Evolutionary conservation across 2,329 filamentous ascomycete genomes (phyloP), one percentile per base, ranked within the genome.

Genomic region (Taxawa tesnikishii): DNA sequence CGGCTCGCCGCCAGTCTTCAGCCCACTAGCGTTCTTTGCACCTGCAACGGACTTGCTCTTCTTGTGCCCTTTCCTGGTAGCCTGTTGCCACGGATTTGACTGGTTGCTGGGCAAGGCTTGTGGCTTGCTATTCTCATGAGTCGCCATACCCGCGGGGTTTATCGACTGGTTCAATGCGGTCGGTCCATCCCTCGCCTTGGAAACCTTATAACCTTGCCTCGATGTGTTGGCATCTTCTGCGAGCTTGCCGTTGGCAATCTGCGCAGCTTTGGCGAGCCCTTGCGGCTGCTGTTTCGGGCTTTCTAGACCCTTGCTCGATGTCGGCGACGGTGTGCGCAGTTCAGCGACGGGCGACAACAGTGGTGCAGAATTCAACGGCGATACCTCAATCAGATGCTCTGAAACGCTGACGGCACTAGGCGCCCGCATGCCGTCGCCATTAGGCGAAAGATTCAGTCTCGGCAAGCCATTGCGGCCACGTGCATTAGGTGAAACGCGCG

Each of bases 341-440:
- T 85, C 81, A 33, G 79, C 79, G 1, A 85, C 80, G 0, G 81
- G 81, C 0, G 81, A 85, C 2, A 87, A 62, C 14, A 67, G 40
- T 4, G 63, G 61, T 19, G 42, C 46, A 6, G 41, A 31, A 11
- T 32, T 23, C 19, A 23, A 23, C 8, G 19, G 19, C n/a, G 19
- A 23, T 8, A 23, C n/a, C 8, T 23, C 19, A n/a, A n/a, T 8
- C 8, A 23, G 8, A n/a, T 23, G 19, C n/a, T 23, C 19, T n/a
- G 19, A 23, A 8, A 8, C 19, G n/a, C 8, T 23, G 19, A n/a
- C n/a, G 19, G 19, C 8, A 8, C 8, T 23, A n/a, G n/a, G 8
- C 19, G 19, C 8, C 8, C 8, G 8, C 19, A 23, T 23, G 8
- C 8, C 8, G 8, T 8, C n/a, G 19, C 17, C 18, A 13, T 69